Conservation (phyloP, 148 eudicot species). For the Amaranthus palmeri region DNA sequence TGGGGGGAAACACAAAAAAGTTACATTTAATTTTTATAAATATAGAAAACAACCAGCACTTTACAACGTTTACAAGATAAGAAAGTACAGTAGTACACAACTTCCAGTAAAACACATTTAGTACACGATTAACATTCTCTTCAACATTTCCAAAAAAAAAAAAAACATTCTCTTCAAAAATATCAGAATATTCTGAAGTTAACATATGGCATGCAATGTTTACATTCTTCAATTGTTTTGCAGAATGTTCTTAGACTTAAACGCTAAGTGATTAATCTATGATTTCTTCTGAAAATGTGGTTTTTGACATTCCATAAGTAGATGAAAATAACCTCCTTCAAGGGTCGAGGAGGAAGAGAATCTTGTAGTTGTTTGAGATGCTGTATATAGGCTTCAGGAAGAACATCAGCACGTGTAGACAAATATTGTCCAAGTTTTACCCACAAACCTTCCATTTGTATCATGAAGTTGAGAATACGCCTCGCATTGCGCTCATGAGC, state of each 20-base stretch:
- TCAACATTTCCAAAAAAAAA: not conserved
- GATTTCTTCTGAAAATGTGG: conserved; percentile 4
- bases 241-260: not conserved
- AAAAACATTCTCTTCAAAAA: not conserved
- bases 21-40: not conserved
- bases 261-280: not conserved
- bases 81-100: not conserved
- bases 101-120: not conserved
- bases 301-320: conserved; percentile 7
- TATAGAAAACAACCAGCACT: not conserved
- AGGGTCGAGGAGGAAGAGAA: conserved; percentile 92
- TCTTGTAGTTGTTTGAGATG: conserved; percentile 87
- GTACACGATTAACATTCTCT: not conserved
- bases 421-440: conserved; percentile 96
- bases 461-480: conserved; percentile 68
- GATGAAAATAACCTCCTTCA: conserved; percentile 61
- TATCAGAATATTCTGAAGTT: not conserved
- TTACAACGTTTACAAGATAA: not conserved
- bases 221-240: not conserved
- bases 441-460: conserved; percentile 96
- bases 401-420: conserved; percentile 99
- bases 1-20: conserved; percentile 18
- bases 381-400: conserved; percentile 76
- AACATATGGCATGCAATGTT: conserved; percentile 8
- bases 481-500: conserved; percentile 96